phyloP scores from a whole-genome alignment of 2,329 filamentous ascomycete genomes.

The Hypoxylon sp. region DNA sequence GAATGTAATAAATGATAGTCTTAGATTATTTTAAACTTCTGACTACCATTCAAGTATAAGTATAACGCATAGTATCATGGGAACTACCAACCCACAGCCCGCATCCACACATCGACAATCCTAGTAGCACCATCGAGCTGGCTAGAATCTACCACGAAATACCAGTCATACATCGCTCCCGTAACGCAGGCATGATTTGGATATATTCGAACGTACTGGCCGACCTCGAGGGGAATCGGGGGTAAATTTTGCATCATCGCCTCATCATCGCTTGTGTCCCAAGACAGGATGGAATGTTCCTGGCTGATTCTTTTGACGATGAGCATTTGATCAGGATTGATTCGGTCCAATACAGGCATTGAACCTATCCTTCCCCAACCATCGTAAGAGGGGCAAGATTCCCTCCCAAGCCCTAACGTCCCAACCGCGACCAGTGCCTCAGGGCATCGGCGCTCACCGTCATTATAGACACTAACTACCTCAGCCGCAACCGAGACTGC shows the following conservation, averaged over 20 bases:
- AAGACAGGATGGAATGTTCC: conserved; percentile 9
- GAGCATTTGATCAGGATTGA: not conserved
- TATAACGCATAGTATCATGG: no score
- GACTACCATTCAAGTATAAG: not conserved
- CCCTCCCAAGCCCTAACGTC: conserved; percentile 11
- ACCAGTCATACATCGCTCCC: conserved; percentile 17
- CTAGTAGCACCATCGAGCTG: not conserved
- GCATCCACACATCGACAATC: conserved; percentile 18
- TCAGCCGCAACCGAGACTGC: conserved; percentile 16
- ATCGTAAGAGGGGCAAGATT: conserved; percentile 14
- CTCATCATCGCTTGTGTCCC: not conserved
- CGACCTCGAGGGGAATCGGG: conserved; percentile 5
- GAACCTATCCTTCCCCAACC: conserved; percentile 13
- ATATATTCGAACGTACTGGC: conserved; percentile 15
- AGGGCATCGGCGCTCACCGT: not conserved
- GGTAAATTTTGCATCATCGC: not conserved
- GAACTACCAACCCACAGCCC: conserved; percentile 15
- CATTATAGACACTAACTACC: conserved; percentile 13
- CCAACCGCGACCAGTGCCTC: conserved; percentile 10
- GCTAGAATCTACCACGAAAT: conserved; percentile 15
- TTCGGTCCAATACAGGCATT: not conserved
- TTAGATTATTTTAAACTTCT: not conserved
- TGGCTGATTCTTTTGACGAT: conserved; percentile 18
- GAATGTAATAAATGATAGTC: no score
- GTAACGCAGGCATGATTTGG: conserved; percentile 14